Base-by-base conservation (phyloP, 2,329 filamentous ascomycete species). In the Colletotrichum truncatum region DNA sequence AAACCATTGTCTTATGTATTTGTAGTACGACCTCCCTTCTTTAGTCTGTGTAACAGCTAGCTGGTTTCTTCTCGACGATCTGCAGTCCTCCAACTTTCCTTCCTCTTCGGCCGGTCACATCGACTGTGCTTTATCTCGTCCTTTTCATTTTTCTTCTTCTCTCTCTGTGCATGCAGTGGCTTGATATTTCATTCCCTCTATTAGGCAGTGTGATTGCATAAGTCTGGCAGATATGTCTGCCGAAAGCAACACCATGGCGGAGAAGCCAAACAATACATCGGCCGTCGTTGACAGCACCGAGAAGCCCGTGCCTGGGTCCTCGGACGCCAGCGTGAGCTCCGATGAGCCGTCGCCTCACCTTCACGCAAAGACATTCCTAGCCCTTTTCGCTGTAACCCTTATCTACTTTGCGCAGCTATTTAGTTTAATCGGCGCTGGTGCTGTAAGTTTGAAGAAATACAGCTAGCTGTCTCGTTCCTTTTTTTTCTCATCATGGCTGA, bases 361-460 rank as follows among this genome's bases (percentile, higher is more conserved):
- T 6, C 73, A 75, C 57, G 62, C 69, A 38, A 76, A 75, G 70
- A 79, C 77, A 0, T 76, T 73, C 49, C 62, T 79, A 2, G 74
- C 74, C n/a, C 73, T 79, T 16, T 67, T 74, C 16, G 71, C 77
- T 4, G 74, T 78, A 5, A 26, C 52, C 51, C 36, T 77, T 14
- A 77, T 79, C 48, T 79, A 78, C 69, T 74, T 77, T 59, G 73
- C 74, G 7, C 77, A 79, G 58, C 56, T 78, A 0, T 55, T 77
- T 21, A 74, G 68, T 56, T 57, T 79, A 4, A 76, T 79, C 9
- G 77, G 77, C 1, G 77, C 70, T 14, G 76, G 75, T 26, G 73
- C 75, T 36, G 75, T 77, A 68, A 70, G 75, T 69, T n/a, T n/a
- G n/a, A n/a, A n/a, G n/a, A n/a, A 8, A 8, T 26, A 30, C 26